A percentile compares a stretch with the other conserved stretches of the same genome.
Conservation (phyloP, 306 rosid species). For the Biancaea sappan region DNA sequence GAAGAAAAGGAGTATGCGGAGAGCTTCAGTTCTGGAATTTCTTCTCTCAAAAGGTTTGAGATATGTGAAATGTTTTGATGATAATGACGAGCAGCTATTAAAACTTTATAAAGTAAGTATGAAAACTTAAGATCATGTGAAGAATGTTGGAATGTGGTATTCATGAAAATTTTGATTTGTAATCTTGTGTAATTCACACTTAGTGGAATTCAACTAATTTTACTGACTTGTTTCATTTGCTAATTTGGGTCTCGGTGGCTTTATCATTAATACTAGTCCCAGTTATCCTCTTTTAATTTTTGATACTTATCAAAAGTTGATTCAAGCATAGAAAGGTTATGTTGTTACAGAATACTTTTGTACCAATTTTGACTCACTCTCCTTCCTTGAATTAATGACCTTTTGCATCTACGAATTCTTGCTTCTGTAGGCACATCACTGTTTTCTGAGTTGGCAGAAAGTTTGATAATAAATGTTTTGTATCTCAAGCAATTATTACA, state of each 20-base stretch:
- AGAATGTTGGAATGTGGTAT: neutral
- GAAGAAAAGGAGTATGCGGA: conserved; percentile 48
- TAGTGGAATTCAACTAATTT: neutral
- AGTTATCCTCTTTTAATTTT: too few species aligned
- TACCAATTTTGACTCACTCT: too few species aligned
- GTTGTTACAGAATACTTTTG: too few species aligned
- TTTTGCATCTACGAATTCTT: neutral
- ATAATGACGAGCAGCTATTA: conserved; percentile 14
- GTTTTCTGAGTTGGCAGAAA: neutral
- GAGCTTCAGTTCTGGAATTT: conserved; percentile 37
- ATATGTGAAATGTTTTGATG: conserved; percentile 27
- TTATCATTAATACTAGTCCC: neutral
- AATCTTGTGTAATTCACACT: neutral
- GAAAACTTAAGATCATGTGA: neutral
- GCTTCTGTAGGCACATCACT: neutral
- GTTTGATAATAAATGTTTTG: neutral
- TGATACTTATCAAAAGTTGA: neutral
- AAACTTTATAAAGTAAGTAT: conserved; percentile 32
- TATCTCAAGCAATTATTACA: neutral
- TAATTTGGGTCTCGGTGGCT: neutral
- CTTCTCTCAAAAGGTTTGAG: conserved; percentile 41
- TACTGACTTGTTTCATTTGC: neutral
- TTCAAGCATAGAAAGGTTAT: neutral
- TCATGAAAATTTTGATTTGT: neutral
- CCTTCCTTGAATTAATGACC: neutral